Percentiles rank a stretch among this genome's conserved stretches.
phyloP scores from a whole-genome alignment of 2,329 filamentous ascomycete genomes.

The Rhinocladiella similis region DNA sequence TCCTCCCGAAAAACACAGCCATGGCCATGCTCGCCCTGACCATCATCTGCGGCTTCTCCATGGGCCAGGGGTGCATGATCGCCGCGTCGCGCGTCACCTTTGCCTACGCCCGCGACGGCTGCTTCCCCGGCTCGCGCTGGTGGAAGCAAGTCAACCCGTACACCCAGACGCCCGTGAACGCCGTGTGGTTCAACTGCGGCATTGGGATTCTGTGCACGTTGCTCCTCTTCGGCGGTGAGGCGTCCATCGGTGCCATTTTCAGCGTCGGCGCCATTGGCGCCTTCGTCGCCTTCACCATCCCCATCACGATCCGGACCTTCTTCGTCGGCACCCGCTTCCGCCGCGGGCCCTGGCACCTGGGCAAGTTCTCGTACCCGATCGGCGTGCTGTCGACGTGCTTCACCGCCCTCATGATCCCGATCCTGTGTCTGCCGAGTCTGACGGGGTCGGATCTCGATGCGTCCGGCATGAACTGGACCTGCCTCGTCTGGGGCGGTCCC shows the following conservation, averaged over 20 bases:
- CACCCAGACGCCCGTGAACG: slow-evolving; percentile 69
- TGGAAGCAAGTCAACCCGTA: slow-evolving; percentile 61
- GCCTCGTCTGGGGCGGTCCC: slow-evolving; percentile 34
- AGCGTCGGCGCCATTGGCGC: slow-evolving; percentile 68
- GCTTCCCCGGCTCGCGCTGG: slow-evolving; percentile 61
- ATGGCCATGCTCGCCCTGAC: slow-evolving; percentile 65
- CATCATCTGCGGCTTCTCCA: slow-evolving; percentile 68
- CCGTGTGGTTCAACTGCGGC: slow-evolving; percentile 65
- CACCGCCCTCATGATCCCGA: slow-evolving; percentile 66
- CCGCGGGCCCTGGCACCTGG: slow-evolving; percentile 68
- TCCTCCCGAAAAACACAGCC: slow-evolving; percentile 60
- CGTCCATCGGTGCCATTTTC: slow-evolving; percentile 68
- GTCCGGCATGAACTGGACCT: slow-evolving; percentile 49
- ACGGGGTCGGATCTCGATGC: slow-evolving; percentile 62
- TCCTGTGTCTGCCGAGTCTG: slow-evolving; percentile 64
- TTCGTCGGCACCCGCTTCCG: slow-evolving; percentile 64
- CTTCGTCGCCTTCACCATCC: slow-evolving; percentile 55
- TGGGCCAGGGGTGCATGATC: slow-evolving; percentile 74
- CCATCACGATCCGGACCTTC: slow-evolving; percentile 46
- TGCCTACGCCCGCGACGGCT: slow-evolving; percentile 71
- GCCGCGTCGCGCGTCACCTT: slow-evolving; percentile 66
- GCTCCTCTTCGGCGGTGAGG: slow-evolving; percentile 63
- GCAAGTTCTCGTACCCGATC: slow-evolving; percentile 57
- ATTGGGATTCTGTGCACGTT: slow-evolving; percentile 63
- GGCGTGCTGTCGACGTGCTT: slow-evolving; percentile 60